Conservation (phyloP, 495 filamentous ascomycete genomes). For the Usnea hakonensis region DNA sequence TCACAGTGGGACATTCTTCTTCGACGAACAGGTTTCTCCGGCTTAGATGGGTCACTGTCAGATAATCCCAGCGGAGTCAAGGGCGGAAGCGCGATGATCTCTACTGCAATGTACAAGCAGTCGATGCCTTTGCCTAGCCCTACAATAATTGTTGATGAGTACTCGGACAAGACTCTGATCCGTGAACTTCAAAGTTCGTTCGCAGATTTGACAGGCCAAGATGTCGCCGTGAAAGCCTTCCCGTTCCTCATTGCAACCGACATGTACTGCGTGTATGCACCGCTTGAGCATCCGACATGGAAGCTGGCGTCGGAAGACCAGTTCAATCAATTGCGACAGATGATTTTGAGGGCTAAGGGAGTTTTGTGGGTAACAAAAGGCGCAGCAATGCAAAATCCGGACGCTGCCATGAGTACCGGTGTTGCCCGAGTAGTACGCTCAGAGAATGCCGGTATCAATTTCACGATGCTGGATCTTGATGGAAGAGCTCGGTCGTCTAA, state of each 20-base stretch:
- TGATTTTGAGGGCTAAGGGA: not conserved
- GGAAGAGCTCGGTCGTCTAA: no score
- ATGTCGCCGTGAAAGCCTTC: not conserved
- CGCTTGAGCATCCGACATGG: not conserved
- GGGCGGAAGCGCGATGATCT: constrained; percentile 5
- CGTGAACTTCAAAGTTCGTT: not conserved
- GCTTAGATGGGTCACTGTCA: not conserved
- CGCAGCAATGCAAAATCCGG: no score
- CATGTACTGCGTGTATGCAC: not conserved
- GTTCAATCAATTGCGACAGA: not conserved
- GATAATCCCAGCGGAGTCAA: not conserved
- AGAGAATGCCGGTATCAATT: no score
- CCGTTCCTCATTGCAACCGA: not conserved
- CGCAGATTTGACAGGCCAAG: not conserved
- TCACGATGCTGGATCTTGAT: no score
- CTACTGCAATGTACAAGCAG: not conserved
- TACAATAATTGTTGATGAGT: constrained; percentile 22
- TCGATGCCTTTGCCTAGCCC: constrained; percentile 5
- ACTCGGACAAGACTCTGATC: not conserved
- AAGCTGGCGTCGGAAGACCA: not conserved
- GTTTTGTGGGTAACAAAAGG: no score
- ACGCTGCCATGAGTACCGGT: no score
- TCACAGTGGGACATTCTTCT: constrained; percentile 19
- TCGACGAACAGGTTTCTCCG: constrained; percentile 17
- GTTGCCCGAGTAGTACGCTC: no score